Conservation (phyloP, 768 basidiomycete species). For the Saitozyma sp. region DNA sequence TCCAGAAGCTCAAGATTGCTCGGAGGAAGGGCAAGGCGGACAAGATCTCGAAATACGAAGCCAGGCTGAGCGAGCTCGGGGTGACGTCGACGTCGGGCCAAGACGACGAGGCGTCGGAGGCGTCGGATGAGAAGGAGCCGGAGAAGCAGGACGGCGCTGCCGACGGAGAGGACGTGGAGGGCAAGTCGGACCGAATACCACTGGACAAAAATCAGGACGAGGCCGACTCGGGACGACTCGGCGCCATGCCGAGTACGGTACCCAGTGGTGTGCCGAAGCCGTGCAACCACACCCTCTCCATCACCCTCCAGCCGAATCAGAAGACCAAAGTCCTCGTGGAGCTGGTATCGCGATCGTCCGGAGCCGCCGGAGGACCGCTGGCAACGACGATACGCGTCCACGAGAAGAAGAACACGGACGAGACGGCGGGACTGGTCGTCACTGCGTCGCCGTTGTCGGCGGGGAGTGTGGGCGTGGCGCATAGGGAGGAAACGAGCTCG, state of each 20-base stretch:
- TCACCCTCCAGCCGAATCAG: slow-evolving; percentile 38
- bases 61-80: slow-evolving; percentile 41
- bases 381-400: slow-evolving; percentile 28
- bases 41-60: slow-evolving; percentile 46
- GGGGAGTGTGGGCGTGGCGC: neutral
- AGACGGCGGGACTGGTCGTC: slow-evolving; percentile 23
- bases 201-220: too few relatives aligned
- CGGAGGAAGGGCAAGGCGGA: slow-evolving; percentile 47
- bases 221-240: too few relatives aligned
- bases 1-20: slow-evolving; percentile 51
- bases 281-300: slow-evolving; percentile 4
- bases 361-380: slow-evolving; percentile 1
- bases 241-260: too few relatives aligned
- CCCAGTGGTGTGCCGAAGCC: neutral
- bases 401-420: slow-evolving; percentile 46
- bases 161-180: neutral
- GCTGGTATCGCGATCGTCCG: slow-evolving; percentile 14
- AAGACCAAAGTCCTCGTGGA: slow-evolving; percentile 39
- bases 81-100: slow-evolving; percentile 20
- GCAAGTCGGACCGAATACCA: neutral
- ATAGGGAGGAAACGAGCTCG: neutral
- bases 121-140: slow-evolving; percentile 4
- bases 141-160: neutral
- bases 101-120: slow-evolving; percentile 9
- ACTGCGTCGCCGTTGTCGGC: slow-evolving; percentile 2